These are phyloP conservation scores for Macrolepiota dolichaula DNA, from an alignment of 768 basidiomycete species.

Conservation along the genomic window DNA sequence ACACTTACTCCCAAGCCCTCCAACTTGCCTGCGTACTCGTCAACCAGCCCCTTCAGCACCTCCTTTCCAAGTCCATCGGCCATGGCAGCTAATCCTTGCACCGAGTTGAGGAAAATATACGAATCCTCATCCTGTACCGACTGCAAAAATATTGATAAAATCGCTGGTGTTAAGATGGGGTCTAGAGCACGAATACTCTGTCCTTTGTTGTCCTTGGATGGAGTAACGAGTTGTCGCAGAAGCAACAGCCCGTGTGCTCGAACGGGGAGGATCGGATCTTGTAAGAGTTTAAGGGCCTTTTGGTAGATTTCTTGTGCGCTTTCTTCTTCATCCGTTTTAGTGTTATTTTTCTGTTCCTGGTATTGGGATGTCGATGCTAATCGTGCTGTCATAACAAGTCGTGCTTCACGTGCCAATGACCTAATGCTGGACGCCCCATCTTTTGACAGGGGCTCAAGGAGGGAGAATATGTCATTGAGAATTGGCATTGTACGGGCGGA, in stretches of 20 bases:
- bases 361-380: constrained; percentile 52
- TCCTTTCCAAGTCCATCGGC: constrained; percentile 76
- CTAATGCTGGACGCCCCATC: constrained; percentile 46
- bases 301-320: constrained; percentile 70
- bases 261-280: constrained; percentile 91
- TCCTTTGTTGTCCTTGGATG: constrained; percentile 19
- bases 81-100: constrained; percentile 86
- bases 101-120: constrained; percentile 91
- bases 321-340: constrained; percentile 31
- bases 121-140: constrained; percentile 89
- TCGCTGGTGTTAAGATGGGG: constrained; percentile 71
- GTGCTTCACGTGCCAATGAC: constrained; percentile 70
- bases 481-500: constrained; percentile 59
- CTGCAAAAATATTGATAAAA: constrained; percentile 84
- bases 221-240: constrained; percentile 71
- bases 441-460: constrained; percentile 56
- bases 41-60: constrained; percentile 63
- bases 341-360: constrained; percentile 1
- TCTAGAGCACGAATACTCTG: constrained; percentile 33
- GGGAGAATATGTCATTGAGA: constrained; percentile 66
- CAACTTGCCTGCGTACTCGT: constrained; percentile 55
- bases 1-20: constrained; percentile 45
- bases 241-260: constrained; percentile 89
- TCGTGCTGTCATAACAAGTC: constrained; percentile 81
- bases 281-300: constrained; percentile 80